Conservation (phyloP, 78 protist species). For the Dictyostelium intermedium region DNA sequence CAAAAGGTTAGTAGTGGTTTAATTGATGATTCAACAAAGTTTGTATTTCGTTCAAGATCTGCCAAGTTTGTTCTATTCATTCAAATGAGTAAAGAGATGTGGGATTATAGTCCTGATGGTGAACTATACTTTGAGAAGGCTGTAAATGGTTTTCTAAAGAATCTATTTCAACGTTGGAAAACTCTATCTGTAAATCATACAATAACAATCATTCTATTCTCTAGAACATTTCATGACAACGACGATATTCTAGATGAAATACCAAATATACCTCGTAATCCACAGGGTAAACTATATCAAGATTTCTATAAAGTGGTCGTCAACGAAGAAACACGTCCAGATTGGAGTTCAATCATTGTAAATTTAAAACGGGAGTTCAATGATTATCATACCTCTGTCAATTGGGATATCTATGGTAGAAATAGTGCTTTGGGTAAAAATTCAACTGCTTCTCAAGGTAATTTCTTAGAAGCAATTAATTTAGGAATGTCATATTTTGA, state of each 20-base stretch:
- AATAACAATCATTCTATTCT: conserved; percentile 82
- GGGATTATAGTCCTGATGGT: conserved; percentile 85
- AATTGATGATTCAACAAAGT: conserved; percentile 82
- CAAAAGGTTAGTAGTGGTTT: conserved; percentile 74
- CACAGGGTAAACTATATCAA: conserved; percentile 59
- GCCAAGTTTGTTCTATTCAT: conserved; percentile 80
- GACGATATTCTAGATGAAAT: conserved; percentile 44
- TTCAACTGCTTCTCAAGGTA: conserved; percentile 86
- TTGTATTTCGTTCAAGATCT: conserved; percentile 86
- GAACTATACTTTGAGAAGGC: conserved; percentile 85
- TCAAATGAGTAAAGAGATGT: conserved; percentile 89
- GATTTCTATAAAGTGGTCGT: conserved; percentile 85
- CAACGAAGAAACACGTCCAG: conserved; percentile 71
- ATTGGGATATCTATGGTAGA: conserved; percentile 74
- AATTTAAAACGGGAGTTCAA: conserved; percentile 69
- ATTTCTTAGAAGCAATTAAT: conserved; percentile 86
- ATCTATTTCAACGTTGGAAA: conserved; percentile 79
- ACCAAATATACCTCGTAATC: conserved; percentile 37
- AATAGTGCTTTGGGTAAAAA: conserved; percentile 69
- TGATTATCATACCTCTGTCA: conserved; percentile 53
- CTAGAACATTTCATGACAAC: conserved; percentile 57
- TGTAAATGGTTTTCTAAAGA: conserved; percentile 80
- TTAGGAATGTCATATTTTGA: conserved; percentile 82
- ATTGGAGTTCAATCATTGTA: conserved; percentile 68
- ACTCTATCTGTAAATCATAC: conserved; percentile 66